Evolutionary conservation across 257 asterid species (phyloP).

Genomic region (Solanum neorickii): DNA sequence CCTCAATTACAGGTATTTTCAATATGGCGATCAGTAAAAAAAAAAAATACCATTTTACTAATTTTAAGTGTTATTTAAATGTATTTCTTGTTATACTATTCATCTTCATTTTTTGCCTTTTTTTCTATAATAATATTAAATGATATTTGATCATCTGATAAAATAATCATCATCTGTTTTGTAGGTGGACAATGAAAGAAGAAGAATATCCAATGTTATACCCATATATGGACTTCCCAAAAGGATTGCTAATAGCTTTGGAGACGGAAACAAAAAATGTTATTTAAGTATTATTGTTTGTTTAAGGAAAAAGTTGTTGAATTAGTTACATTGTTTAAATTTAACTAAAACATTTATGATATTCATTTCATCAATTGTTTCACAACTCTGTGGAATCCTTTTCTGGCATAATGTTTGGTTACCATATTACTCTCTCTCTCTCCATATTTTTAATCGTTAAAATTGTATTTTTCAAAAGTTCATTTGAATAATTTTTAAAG

Average conservation of each 20-base stretch:
- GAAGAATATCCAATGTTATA: constrained; percentile 42
- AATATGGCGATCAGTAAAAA: background rate
- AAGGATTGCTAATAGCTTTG: constrained; percentile 39
- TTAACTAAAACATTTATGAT: background rate
- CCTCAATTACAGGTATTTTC: constrained; percentile 39
- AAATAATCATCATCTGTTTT: background rate
- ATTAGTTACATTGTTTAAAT: background rate
- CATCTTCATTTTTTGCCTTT: background rate
- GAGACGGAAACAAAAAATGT: background rate
- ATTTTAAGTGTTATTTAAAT: no score
- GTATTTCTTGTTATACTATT: background rate
- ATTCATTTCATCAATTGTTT: background rate
- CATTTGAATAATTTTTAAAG: no score
- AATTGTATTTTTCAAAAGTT: no score
- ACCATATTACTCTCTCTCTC: background rate
- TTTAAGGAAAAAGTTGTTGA: background rate
- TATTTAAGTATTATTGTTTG: background rate
- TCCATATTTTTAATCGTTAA: no score
- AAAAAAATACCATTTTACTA: background rate
- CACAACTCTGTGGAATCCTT: background rate
- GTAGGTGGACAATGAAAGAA: constrained; percentile 55
- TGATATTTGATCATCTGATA: background rate
- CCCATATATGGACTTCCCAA: constrained; percentile 66
- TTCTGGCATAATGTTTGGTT: background rate
- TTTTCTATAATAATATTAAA: background rate